These are phyloP conservation scores for Gossypium arboreum DNA, from an alignment of 345 rosid genomes.

Conservation along the genomic window DNA sequence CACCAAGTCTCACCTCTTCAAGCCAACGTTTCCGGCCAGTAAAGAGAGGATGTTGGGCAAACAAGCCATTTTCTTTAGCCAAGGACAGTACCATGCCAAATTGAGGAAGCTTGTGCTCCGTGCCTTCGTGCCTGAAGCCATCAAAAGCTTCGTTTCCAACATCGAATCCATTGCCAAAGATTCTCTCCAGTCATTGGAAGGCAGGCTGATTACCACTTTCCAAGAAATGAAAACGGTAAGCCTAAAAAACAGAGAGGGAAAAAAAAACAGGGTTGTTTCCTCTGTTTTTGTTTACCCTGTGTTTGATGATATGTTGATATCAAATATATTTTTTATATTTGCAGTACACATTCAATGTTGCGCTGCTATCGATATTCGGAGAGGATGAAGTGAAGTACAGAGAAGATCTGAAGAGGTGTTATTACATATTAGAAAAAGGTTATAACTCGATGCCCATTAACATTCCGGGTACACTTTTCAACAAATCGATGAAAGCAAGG, in stretches of 20 bases:
- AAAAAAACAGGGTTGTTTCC: slow-evolving; percentile 21
- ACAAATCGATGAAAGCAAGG: slow-evolving; percentile 91
- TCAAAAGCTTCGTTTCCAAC: slow-evolving; percentile 41
- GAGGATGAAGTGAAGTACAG: slow-evolving; percentile 58
- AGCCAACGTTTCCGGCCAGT: slow-evolving; percentile 85
- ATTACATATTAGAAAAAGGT: slow-evolving; percentile 87
- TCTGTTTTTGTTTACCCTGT: slow-evolving; percentile 25
- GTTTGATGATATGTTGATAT: not conserved
- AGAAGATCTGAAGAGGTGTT: slow-evolving; percentile 81
- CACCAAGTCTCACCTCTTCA: slow-evolving; percentile 67
- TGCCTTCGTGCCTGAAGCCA: slow-evolving; percentile 66
- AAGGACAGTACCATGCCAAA: slow-evolving; percentile 76
- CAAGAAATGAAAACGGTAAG: slow-evolving; percentile 85
- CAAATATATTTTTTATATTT: not conserved
- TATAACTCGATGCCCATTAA: slow-evolving; percentile 96
- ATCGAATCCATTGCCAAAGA: slow-evolving; percentile 53
- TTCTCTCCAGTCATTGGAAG: slow-evolving; percentile 45
- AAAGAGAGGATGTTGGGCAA: slow-evolving; percentile 87
- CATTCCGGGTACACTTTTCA: slow-evolving; percentile 84
- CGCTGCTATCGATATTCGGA: slow-evolving; percentile 73
- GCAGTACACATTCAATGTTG: slow-evolving; percentile 89
- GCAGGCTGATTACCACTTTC: slow-evolving; percentile 53
- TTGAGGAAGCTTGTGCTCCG: slow-evolving; percentile 79
- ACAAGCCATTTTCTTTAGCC: slow-evolving; percentile 84
- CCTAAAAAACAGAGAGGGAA: slow-evolving; percentile 15